Percentiles rank a stretch among this genome's conserved stretches.
These are phyloP conservation scores for Lolium multiflorum DNA, from an alignment of 176 grass and related monocot species.

Conservation along the genomic window DNA sequence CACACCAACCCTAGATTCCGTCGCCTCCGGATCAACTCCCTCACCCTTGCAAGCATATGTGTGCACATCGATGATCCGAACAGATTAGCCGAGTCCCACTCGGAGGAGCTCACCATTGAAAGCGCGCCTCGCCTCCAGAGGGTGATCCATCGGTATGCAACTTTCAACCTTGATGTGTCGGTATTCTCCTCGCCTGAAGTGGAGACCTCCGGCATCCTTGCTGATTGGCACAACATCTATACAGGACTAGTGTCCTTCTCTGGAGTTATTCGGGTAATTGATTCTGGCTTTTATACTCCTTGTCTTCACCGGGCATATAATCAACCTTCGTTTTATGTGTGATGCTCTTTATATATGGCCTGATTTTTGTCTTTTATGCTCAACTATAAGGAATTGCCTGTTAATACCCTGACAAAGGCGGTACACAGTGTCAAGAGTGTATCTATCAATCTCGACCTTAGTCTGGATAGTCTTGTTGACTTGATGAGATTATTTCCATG, in stretches of 20 bases:
- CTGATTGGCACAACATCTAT: neutral
- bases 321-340: neutral
- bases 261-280: neutral
- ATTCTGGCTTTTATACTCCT: neutral
- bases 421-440: neutral
- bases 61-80: neutral
- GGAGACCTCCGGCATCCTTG: neutral
- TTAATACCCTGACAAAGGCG: neutral
- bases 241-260: neutral
- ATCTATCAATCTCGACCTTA: neutral
- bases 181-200: neutral
- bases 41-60: neutral
- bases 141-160: neutral
- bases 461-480: too few species aligned
- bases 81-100: neutral
- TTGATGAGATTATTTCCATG: too few species aligned
- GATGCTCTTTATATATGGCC: neutral
- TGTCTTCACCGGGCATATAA: neutral
- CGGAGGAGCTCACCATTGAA: neutral
- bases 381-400: neutral
- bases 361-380: neutral
- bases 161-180: neutral
- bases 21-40: neutral
- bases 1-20: neutral
- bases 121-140: neutral